These are phyloP conservation scores for Sporisorium exsertum DNA, from an alignment of 1,284 basidiomycete genomes.

Conservation along the genomic window DNA sequence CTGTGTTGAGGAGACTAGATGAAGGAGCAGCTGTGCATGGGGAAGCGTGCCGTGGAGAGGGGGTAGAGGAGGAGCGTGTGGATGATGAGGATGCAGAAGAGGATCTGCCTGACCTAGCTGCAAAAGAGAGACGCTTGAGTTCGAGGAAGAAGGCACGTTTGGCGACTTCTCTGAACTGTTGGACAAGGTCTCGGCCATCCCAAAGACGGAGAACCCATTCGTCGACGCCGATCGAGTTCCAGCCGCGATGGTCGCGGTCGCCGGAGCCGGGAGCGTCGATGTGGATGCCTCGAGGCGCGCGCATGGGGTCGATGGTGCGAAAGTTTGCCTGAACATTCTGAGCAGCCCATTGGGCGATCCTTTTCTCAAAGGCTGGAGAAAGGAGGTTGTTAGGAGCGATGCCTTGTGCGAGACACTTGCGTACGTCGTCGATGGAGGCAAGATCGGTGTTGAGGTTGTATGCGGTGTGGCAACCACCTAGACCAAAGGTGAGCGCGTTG, in stretches of 20 bases:
- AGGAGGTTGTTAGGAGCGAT: slow-evolving; percentile 42
- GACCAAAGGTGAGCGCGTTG: slow-evolving; percentile 40
- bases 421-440: slow-evolving; percentile 40
- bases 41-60: slow-evolving; percentile 18
- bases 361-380: slow-evolving; percentile 47
- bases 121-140: slow-evolving; percentile 42
- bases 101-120: slow-evolving; percentile 15
- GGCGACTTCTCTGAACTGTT: slow-evolving; percentile 44
- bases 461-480: slow-evolving; percentile 37
- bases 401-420: slow-evolving; percentile 33
- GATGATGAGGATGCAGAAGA: slow-evolving; percentile 29
- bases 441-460: slow-evolving; percentile 49
- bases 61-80: slow-evolving; percentile 10
- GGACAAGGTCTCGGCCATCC: slow-evolving; percentile 51
- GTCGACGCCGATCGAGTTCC: slow-evolving; percentile 53
- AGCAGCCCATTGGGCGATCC: slow-evolving; percentile 49
- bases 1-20: slow-evolving; percentile 28
- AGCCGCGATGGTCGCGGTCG: slow-evolving; percentile 36
- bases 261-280: slow-evolving; percentile 50
- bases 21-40: slow-evolving; percentile 13
- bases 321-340: slow-evolving; percentile 51
- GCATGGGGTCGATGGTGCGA: slow-evolving; percentile 43
- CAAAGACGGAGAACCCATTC: slow-evolving; percentile 56
- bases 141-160: slow-evolving; percentile 51
- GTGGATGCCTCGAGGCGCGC: slow-evolving; percentile 48